phyloP scores from a whole-genome alignment of 202 grass and related monocot species.

The Zoysia matrella region DNA sequence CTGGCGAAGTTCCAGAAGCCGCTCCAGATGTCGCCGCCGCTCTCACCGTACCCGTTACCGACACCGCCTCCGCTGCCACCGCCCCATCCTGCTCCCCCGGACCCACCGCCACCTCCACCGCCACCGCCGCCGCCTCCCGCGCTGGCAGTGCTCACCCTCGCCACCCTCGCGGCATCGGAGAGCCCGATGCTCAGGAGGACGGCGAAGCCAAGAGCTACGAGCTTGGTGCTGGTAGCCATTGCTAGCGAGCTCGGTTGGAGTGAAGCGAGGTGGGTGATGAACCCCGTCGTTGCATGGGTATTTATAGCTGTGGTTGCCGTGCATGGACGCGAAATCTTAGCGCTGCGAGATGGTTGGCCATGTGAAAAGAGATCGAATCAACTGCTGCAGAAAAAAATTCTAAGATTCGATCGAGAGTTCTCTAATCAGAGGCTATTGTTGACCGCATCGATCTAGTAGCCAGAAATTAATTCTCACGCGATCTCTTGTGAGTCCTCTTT shows the following conservation, averaged over 20 bases:
- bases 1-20: not conserved
- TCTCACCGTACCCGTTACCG: not conserved
- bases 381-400: not conserved
- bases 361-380: conserved; percentile 33
- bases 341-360: not conserved
- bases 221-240: conserved; percentile 52
- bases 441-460: conserved; percentile 29
- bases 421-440: conserved; percentile 11
- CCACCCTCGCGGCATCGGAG: no score
- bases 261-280: conserved; percentile 22
- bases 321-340: not conserved
- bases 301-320: conserved; percentile 29
- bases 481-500: not conserved
- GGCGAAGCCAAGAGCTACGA: conserved; percentile 17
- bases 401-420: not conserved
- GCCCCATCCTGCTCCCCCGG: not conserved
- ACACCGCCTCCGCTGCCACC: conserved; percentile 3
- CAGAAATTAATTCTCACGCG: not conserved
- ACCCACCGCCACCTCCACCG: no score
- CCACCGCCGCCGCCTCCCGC: no score
- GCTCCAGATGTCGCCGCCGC: not conserved
- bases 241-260: conserved; percentile 20
- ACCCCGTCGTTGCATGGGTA: conserved; percentile 3
- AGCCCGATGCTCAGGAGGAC: no score
- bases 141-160: no score